Evolutionary conservation across 108 stramenopile species (phyloP).

Genomic region (Cyclostephanos tholiformis): DNA sequence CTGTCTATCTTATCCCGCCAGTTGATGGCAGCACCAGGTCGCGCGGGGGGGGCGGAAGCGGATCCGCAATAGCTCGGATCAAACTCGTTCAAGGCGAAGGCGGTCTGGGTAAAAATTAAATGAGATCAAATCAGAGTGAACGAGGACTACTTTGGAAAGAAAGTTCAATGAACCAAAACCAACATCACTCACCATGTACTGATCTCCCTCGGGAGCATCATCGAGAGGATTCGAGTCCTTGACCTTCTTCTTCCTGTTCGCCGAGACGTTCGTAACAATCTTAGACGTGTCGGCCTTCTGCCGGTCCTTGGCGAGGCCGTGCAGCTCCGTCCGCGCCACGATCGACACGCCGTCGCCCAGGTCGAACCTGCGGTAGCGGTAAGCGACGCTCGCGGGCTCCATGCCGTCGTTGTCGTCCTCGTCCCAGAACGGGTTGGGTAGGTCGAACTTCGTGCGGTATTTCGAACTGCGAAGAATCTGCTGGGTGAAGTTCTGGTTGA

Average conservation of each 20-base stretch:
- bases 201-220: conserved; percentile 45
- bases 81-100: conserved; percentile 97
- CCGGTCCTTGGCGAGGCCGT: conserved; percentile 75
- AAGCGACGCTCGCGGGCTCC: conserved; percentile 95
- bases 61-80: conserved; percentile 60
- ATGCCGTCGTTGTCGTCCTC: conserved; percentile 93
- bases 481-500: conserved; percentile 98
- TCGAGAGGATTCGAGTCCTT: conserved; percentile 14
- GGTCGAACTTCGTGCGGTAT: conserved; percentile 63
- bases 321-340: conserved; percentile 85
- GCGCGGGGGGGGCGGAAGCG: conserved; percentile 25
- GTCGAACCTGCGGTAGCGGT: conserved; percentile 95
- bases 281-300: conserved; percentile 28
- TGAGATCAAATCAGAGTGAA: too few relatives aligned
- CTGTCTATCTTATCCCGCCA: conserved; percentile 94
- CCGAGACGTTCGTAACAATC: conserved; percentile 26
- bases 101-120: conserved; percentile 43
- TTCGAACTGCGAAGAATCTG: conserved; percentile 86
- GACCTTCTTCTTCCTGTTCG: conserved; percentile 44
- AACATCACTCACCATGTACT: conserved; percentile 66
- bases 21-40: conserved; percentile 38
- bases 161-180: too few relatives aligned
- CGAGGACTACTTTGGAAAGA: too few relatives aligned
- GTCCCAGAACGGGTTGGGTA: conserved; percentile 87
- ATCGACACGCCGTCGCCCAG: conserved; percentile 74